Evolutionary conservation across 176 grass and related monocot species (phyloP).

Genomic region (Carex scoparia): DNA sequence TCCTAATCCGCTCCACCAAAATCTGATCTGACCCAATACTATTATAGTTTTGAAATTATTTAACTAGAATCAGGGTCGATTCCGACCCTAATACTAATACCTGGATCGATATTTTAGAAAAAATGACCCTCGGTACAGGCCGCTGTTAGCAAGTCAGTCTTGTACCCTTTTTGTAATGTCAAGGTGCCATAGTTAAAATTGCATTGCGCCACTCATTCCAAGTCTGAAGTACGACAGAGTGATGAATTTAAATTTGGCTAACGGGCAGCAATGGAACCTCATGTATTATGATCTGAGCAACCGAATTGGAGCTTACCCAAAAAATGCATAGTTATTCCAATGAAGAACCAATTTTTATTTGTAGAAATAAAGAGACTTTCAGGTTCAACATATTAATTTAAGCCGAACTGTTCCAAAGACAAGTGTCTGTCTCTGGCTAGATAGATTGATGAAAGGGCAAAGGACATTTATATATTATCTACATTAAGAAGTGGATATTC

Average conservation of each 20-base stretch:
- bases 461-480: background rate
- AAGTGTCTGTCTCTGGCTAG: background rate
- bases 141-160: background rate
- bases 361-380: background rate
- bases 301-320: background rate
- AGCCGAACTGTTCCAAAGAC: background rate
- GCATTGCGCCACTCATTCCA: background rate
- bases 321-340: background rate
- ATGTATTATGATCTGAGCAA: background rate
- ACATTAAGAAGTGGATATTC: background rate
- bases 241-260: background rate
- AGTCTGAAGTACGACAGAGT: background rate
- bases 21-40: too few relatives aligned
- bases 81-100: too few relatives aligned
- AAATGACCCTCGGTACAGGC: too few relatives aligned
- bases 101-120: too few relatives aligned
- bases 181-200: background rate
- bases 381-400: background rate
- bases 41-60: too few relatives aligned
- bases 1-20: too few relatives aligned
- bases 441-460: constrained; percentile 3
- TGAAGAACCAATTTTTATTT: background rate
- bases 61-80: too few relatives aligned
- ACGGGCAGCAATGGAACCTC: background rate
- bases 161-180: background rate